These are phyloP conservation scores for Diplosphaera chodatii DNA, from an alignment of 139 green algal genomes.

Conservation along the genomic window DNA sequence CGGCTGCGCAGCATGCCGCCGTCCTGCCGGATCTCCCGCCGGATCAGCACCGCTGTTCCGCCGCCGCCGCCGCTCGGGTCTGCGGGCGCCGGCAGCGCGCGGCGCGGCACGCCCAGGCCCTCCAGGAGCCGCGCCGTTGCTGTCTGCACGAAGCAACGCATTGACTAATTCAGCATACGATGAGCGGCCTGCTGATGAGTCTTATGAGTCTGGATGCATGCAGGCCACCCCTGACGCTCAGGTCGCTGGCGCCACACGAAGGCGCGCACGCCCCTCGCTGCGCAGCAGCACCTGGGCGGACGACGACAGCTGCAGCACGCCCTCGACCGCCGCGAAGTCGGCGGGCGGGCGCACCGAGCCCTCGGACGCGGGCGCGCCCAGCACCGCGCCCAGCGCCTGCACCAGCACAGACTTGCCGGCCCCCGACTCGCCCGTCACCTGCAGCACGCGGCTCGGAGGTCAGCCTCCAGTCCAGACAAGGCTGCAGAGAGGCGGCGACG, in stretches of 20 bases:
- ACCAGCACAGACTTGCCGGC: slow-evolving; percentile 84
- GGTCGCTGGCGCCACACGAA: too few species aligned
- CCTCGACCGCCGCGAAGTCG: slow-evolving; percentile 50
- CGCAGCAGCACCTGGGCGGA: slow-evolving; percentile 7
- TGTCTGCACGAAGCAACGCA: too few species aligned
- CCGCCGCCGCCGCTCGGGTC: neutral
- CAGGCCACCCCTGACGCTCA: too few species aligned
- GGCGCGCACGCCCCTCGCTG: too few species aligned
- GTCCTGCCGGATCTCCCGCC: neutral
- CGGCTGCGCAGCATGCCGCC: slow-evolving; percentile 18
- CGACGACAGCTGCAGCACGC: slow-evolving; percentile 31
- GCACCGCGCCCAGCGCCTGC: slow-evolving; percentile 37
- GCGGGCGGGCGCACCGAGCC: slow-evolving; percentile 62
- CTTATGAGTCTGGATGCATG: too few species aligned
- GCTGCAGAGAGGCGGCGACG: too few species aligned
- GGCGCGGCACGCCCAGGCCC: slow-evolving; percentile 11
- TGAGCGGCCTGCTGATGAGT: too few species aligned
- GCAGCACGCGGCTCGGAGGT: too few species aligned
- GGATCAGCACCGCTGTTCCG: neutral
- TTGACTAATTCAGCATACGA: too few species aligned
- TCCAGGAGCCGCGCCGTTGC: slow-evolving; percentile 16
- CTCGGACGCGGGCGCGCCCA: slow-evolving; percentile 49
- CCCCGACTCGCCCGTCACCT: slow-evolving; percentile 73
- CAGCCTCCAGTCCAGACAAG: too few species aligned
- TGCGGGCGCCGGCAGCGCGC: neutral